These are phyloP conservation scores for Benincasa hispida DNA, from an alignment of 306 rosid species.

Conservation along the genomic window DNA sequence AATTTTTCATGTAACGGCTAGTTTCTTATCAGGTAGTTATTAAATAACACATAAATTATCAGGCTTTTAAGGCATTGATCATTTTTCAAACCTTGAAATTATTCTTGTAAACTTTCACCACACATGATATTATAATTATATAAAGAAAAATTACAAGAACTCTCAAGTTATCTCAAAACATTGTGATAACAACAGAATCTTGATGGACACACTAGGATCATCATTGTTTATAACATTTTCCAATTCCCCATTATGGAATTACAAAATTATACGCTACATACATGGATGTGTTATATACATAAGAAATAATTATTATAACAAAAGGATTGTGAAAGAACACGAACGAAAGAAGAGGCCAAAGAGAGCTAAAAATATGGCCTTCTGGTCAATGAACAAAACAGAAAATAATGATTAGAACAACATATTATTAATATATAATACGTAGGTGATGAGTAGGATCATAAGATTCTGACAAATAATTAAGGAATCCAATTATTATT, in stretches of 20 bases:
- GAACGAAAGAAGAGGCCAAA: not conserved
- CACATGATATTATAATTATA: too few relatives aligned
- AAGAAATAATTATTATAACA: not conserved
- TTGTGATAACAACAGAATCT: not conserved
- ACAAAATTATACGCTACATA: not conserved
- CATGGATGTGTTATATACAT: not conserved
- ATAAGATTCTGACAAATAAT: not conserved
- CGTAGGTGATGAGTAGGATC: slow-evolving; percentile 1
- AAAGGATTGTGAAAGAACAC: not conserved
- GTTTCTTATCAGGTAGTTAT: too few relatives aligned
- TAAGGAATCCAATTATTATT: slow-evolving; percentile 3
- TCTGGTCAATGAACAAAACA: not conserved
- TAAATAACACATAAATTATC: too few relatives aligned
- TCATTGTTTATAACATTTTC: not conserved
- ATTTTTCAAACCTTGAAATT: too few relatives aligned
- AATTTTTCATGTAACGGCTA: too few relatives aligned
- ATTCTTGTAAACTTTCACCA: too few relatives aligned
- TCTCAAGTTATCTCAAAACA: too few relatives aligned
- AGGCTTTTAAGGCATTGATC: too few relatives aligned
- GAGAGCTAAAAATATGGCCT: not conserved
- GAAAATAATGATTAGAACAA: not conserved
- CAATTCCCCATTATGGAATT: not conserved
- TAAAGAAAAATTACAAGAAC: too few relatives aligned
- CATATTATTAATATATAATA: not conserved
- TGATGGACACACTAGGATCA: not conserved